Evolutionary conservation across 1,139 yeast species (phyloP).

Genomic region (Geotrichum citri-aurantii): DNA sequence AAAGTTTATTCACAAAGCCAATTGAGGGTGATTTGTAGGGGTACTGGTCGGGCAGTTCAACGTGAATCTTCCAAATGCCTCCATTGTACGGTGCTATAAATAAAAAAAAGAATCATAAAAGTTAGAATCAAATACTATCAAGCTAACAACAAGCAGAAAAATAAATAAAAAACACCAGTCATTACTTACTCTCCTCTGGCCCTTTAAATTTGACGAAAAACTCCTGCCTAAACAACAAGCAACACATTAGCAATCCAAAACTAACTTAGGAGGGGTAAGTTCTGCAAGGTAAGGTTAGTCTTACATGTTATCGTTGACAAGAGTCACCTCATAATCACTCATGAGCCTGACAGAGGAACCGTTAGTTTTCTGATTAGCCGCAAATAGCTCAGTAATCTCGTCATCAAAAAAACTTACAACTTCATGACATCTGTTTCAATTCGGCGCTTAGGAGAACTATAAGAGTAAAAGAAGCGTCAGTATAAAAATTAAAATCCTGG

Average conservation of each 20-base stretch:
- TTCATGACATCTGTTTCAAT: constrained; percentile 97
- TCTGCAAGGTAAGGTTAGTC: constrained; percentile 6
- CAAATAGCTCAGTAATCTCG: not conserved
- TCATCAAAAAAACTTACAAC: constrained; percentile 43
- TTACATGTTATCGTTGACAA: constrained; percentile 73
- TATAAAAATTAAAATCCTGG: no score
- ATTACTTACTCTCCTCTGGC: constrained; percentile 61
- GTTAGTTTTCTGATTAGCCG: not conserved
- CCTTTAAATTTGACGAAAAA: constrained; percentile 83
- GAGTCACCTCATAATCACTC: constrained; percentile 88
- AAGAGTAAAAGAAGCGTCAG: not conserved
- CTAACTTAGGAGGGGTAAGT: not conserved
- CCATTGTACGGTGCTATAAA: constrained; percentile 73
- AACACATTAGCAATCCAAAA: not conserved
- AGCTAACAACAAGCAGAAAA: not conserved
- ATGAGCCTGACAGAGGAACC: constrained; percentile 46
- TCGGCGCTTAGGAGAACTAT: constrained; percentile 73
- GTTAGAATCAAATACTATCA: not conserved
- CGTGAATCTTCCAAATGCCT: constrained; percentile 88
- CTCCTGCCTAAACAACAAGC: constrained; percentile 48
- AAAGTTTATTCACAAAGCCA: constrained; percentile 86
- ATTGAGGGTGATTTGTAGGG: constrained; percentile 95
- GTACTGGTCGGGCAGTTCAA: constrained; percentile 90
- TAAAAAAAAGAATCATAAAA: not conserved
- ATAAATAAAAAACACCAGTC: not conserved